A percentile compares a stretch with the other conserved stretches of the same genome.
Conservation (phyloP, 2,329 filamentous ascomycete genomes). For the Onygena corvina region DNA sequence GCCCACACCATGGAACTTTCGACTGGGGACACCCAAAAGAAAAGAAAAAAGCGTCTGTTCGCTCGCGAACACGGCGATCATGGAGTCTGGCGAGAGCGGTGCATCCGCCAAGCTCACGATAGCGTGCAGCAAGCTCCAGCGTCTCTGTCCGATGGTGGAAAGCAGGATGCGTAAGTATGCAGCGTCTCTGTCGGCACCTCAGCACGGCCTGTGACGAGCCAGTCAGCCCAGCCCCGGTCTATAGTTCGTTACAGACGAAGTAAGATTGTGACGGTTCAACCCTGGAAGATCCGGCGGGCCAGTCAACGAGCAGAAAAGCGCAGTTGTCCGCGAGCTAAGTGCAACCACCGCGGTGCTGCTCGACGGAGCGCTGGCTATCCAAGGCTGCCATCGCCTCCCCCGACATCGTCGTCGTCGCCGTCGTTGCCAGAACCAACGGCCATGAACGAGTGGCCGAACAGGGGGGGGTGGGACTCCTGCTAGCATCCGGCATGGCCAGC, state of each 20-base stretch:
- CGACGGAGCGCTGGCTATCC: neutral
- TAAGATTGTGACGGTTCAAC: conserved; percentile 2
- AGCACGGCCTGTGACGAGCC: neutral
- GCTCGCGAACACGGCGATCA: neutral
- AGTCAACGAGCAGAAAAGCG: neutral
- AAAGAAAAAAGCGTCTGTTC: neutral
- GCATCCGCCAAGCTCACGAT: neutral
- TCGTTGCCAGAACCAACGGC: neutral
- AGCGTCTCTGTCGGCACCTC: neutral
- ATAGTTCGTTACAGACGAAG: neutral
- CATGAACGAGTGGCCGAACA: no score
- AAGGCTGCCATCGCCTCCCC: conserved; percentile 4
- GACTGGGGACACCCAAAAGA: no score
- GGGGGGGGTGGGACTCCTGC: no score
- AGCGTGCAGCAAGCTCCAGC: neutral
- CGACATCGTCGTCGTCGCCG: no score
- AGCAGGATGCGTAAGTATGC: neutral
- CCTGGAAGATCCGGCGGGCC: neutral
- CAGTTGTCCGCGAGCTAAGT: neutral
- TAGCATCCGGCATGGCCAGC: neutral
- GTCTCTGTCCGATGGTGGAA: neutral
- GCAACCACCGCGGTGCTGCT: neutral
- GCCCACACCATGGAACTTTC: no score
- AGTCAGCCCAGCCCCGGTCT: neutral
- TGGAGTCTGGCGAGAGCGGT: neutral